These are phyloP conservation scores for Beauveria varroae DNA, from an alignment of 2,329 filamentous ascomycete genomes.

Conservation along the genomic window DNA sequence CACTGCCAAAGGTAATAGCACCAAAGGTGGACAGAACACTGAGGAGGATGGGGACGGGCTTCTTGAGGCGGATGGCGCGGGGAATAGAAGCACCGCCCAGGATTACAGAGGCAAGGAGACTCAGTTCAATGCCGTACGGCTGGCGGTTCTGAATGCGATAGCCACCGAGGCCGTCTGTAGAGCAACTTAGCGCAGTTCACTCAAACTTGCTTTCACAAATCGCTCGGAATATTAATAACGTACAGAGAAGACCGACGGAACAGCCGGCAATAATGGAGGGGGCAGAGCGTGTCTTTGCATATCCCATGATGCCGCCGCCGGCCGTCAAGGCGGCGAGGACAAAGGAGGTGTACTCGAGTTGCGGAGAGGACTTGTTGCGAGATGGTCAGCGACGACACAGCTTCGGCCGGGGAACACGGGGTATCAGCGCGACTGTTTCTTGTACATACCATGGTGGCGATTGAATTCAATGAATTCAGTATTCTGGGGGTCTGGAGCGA, in stretches of 20 bases:
- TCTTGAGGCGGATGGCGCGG: slow-evolving; percentile 72
- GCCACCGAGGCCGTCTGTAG: slow-evolving; percentile 67
- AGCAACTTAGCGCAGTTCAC: background rate
- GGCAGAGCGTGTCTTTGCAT: slow-evolving; percentile 73
- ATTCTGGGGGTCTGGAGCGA: too few species aligned
- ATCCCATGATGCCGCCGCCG: slow-evolving; percentile 80
- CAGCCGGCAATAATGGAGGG: slow-evolving; percentile 81
- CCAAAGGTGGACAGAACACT: slow-evolving; percentile 75
- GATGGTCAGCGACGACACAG: background rate
- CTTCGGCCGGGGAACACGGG: background rate
- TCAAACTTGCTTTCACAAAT: background rate
- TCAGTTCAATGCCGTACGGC: slow-evolving; percentile 79
- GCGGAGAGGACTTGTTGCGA: slow-evolving; percentile 10
- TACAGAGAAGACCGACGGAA: slow-evolving; percentile 64
- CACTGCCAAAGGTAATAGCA: slow-evolving; percentile 69
- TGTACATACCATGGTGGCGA: background rate
- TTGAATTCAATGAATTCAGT: background rate
- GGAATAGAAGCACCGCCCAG: slow-evolving; percentile 80
- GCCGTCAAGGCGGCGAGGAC: slow-evolving; percentile 76
- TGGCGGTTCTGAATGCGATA: slow-evolving; percentile 69
- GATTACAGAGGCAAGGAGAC: slow-evolving; percentile 79
- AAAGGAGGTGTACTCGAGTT: slow-evolving; percentile 56
- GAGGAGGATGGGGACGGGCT: slow-evolving; percentile 76
- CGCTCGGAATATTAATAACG: slow-evolving; percentile 17
- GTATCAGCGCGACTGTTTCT: background rate